Base-by-base conservation (phyloP, 345 rosid genomes). In the Geranium brycei region DNA sequence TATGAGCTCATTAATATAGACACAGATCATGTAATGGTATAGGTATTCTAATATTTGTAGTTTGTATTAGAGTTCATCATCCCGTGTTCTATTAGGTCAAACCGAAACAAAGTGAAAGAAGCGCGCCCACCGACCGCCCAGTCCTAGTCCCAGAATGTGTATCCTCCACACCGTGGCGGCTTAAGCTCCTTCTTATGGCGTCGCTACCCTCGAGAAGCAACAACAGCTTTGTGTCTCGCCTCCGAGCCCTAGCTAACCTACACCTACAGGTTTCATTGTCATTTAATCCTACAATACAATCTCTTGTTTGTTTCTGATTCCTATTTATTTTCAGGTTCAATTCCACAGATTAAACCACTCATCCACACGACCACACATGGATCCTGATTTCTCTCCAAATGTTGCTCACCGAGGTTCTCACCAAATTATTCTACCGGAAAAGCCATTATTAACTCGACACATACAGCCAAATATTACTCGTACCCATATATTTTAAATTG, bases 341-440 rank as follows among this genome's bases (percentile, higher is more conserved):
- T 19, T 15, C 5, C 78, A 78, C 78, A 83, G 89, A 65, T 73
- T 72, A 64, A 69, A 69, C 17, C 79, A 72, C 66, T 72, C 76
- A 60, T 35, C 77, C 16, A 68, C 72, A 60, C 76, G 68, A 64
- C 76, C 68, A 40, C 72, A 63, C 14, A 60, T 60, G 62, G 8
- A 15, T 32, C 47, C 75, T 59, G 62, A 7, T n/a, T 4, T 64
- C 14, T 17, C 2, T 53, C 23, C 65, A 1, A 67, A 55, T 51
- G 72, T 73, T 77, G 66, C 64, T 53, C 69, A 68, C 3, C 64
- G 62, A 40, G 81, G 81, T 83, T 69, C n/a, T 10, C 5, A 19
- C 32, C 8, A 32, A 47, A 7, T n/a, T 15, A 8, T 38, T 57
- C 28, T 23, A 23, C 28, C 28, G 28, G 28, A 23, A 23, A 23